phyloP scores from a whole-genome alignment of 1,284 basidiomycete genomes.

The Malassezia caprae region DNA sequence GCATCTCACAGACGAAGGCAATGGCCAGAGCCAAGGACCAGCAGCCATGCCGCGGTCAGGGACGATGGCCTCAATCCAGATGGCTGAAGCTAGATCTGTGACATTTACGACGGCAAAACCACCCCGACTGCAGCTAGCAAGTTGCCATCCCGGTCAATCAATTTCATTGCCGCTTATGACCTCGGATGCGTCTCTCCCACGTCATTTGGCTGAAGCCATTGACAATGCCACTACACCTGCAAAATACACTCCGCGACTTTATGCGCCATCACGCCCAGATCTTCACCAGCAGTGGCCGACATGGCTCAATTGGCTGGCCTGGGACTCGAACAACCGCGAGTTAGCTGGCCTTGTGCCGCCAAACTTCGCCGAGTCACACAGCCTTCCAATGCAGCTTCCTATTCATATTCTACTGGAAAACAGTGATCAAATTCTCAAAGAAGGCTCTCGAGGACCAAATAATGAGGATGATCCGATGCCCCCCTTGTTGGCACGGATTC shows the following conservation, averaged over 20 bases:
- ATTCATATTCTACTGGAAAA: slow-evolving; percentile 10
- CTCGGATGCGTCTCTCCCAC: slow-evolving; percentile 6
- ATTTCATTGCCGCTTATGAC: slow-evolving; percentile 11
- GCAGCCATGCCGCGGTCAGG: not conserved
- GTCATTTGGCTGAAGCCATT: slow-evolving; percentile 1
- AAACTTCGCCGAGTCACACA: slow-evolving; percentile 17
- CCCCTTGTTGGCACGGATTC: slow-evolving; percentile 13
- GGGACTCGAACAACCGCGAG: slow-evolving; percentile 32
- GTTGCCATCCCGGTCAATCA: slow-evolving; percentile 6
- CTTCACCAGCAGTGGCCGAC: slow-evolving; percentile 33
- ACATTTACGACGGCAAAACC: slow-evolving; percentile 9
- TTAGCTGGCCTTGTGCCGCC: slow-evolving; percentile 31
- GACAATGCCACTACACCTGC: not conserved
- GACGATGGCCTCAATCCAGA: slow-evolving; percentile 13
- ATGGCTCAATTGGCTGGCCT: slow-evolving; percentile 38
- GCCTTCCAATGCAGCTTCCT: slow-evolving; percentile 16
- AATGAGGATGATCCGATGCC: not conserved
- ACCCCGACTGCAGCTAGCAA: slow-evolving; percentile 15
- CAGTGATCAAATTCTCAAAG: not conserved
- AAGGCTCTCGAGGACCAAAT: not conserved
- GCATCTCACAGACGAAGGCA: not conserved
- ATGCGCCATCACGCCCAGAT: slow-evolving; percentile 32
- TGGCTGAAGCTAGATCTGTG: slow-evolving; percentile 11
- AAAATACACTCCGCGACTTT: slow-evolving; percentile 27
- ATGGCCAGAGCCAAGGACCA: not conserved